Base-by-base conservation (phyloP, 306 rosid genomes). In the Fragaria ananassa region DNA sequence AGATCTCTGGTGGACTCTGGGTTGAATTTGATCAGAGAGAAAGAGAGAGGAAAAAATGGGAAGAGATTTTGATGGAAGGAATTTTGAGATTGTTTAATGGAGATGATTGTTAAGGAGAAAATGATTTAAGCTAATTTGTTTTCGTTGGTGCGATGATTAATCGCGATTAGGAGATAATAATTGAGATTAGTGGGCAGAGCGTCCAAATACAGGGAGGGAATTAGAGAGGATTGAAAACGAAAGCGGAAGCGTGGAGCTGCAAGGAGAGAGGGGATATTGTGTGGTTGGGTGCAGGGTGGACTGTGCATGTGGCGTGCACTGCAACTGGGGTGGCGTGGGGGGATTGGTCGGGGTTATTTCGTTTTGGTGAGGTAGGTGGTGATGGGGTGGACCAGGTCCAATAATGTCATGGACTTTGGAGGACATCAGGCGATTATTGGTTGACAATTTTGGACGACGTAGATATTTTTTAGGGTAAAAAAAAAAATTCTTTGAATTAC, bases 1-100 rank as follows among this genome's bases (percentile, higher is more conserved):
- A 58, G 85, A 84, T 68, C 74, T 69, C 61, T 80, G 67, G 47
- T 2, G 53, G 70, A 81, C 70, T 71, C 70, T 54, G 53, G 66
- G 60, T 47, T 25, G 75, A 51, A 72, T 39, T 74, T 50, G 74
- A 37, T 10, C 1, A 5, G n/a, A 46, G 70, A 72, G 71, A 58
- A 51, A 60, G 41, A 58, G 58, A 37, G 42, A 37, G 51, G 44
- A 6, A 46, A 13, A 56, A 47, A 31, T 4, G 18, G 45, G 45
- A 42, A 41, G 45, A 8, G 45, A 41, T 41, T 8, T 7, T 41
- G 45, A 41, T 8, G 45, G 45, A 39, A 6, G 44, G 44, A 7
- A 41, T 7, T 41, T 6, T 41, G 44, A 7, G 11, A 1, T 42
- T 1, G 11, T 42, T 42, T 42, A 42, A 42, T 42, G 45, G 45